Evolutionary conservation across 148 eudicot genomes (phyloP).

Genomic region (Gaultheria prostrata): DNA sequence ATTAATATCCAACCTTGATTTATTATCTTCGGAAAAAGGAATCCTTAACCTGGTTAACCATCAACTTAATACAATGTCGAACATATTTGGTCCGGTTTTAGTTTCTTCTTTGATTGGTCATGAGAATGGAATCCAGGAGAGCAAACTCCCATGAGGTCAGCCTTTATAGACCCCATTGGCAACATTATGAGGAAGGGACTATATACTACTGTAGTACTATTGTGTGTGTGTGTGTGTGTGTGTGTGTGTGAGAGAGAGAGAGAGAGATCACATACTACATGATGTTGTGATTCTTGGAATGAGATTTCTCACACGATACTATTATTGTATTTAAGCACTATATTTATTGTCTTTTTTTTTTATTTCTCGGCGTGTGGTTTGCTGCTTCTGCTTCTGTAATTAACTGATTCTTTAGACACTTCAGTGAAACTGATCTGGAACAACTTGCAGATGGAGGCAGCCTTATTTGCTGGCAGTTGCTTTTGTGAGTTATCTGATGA

Average conservation of each 20-base stretch:
- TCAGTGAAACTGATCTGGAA: background rate
- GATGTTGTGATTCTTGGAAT: background rate
- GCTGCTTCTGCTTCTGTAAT: background rate
- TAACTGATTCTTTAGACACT: background rate
- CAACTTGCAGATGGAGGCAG: constrained; percentile 62
- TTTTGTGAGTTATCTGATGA: constrained; percentile 71
- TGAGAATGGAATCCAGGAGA: constrained; percentile 1
- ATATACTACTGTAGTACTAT: too few relatives aligned
- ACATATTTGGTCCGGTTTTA: background rate
- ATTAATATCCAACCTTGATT: background rate
- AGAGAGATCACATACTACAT: background rate
- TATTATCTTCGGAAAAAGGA: background rate
- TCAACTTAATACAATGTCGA: background rate
- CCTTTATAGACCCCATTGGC: background rate
- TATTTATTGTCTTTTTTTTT: background rate
- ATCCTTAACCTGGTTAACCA: too few relatives aligned
- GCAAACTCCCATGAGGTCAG: background rate
- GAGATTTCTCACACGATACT: background rate
- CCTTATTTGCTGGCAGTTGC: constrained; percentile 80
- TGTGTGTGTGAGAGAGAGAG: too few relatives aligned
- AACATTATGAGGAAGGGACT: background rate
- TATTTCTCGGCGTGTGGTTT: constrained; percentile 1
- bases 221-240: too few relatives aligned
- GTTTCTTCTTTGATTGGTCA: background rate
- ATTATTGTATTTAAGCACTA: background rate